Evolutionary conservation across 148 eudicot genomes (phyloP), one percentile per base, ranked within the genome.

Genomic region (Vaccinium myrtillus): DNA sequence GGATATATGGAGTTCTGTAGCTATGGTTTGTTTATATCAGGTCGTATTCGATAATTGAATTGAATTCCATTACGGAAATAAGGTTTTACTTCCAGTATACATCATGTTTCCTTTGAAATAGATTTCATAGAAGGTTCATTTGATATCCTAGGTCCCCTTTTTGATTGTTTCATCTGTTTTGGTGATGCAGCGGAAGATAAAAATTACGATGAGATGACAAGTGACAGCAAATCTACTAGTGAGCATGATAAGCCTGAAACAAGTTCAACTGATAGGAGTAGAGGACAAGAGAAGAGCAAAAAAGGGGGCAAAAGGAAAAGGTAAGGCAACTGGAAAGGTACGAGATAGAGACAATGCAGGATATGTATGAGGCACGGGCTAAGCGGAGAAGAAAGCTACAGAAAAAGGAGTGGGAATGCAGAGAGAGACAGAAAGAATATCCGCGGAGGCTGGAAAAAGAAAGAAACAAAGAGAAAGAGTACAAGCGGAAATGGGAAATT

Each of bases 271-370:
- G 93, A 95, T 81, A 90, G 94, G 89, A 84, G 85, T 85, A 93
- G 94, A 90, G 90, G 93, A 86, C 81, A 88, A 87, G 99, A 96
- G 83, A 88, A 91, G 63, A 85, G 91, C 82, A 90, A 92, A 85
- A 97, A 94, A 32, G 89, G 88, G 78, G 96, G 95, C 77, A 96
- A n/a, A n/a, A n/a, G n/a, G n/a, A 95, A 39, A 95, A 91, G 85
- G 99, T 93, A 89, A 89, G 96, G 85, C 98, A 97, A 87, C 92
- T 97, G 48, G 99, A 97, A 84, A 95, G 98, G 87, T 88, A 93
- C 65, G 98, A 97, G 89, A 90, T 93, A 90, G 98, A 97, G 75
- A 90, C 98, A 70, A 98, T 95, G 89, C 98, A 94, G 81, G 99
- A 97, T 30, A 30, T 30, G 1, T 30, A 30, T 30, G 32, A 92